phyloP scores from a whole-genome alignment of 148 eudicot genomes.

The Linanthus parryae region DNA sequence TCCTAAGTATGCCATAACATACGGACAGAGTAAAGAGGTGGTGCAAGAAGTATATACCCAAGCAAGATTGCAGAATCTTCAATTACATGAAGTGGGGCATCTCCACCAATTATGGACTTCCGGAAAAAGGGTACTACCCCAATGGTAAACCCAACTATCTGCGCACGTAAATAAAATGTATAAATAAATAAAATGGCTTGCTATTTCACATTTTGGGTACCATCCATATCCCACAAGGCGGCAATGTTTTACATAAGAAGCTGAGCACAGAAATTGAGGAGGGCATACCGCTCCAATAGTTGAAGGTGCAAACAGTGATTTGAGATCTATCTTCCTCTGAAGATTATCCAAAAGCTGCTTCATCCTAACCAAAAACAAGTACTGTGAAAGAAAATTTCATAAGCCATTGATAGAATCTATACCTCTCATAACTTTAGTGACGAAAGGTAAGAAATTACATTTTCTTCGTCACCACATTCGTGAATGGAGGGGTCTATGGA shows the following conservation, averaged over 20 bases:
- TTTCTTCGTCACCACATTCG: not conserved
- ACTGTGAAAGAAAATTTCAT: slow-evolving; percentile 13
- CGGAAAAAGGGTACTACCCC: slow-evolving; percentile 41
- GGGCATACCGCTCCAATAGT: slow-evolving; percentile 2
- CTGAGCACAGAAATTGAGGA: too few relatives aligned
- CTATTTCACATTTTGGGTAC: too few relatives aligned
- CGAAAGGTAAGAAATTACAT: not conserved
- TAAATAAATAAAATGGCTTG: too few relatives aligned
- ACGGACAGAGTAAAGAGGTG: too few relatives aligned
- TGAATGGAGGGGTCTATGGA: too few relatives aligned
- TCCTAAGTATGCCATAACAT: too few relatives aligned
- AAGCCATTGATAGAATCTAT: not conserved
- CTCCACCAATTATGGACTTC: slow-evolving; percentile 32
- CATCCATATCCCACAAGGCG: too few relatives aligned
- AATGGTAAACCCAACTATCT: slow-evolving; percentile 53
- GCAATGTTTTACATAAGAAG: too few relatives aligned
- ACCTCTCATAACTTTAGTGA: not conserved
- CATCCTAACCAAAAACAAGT: slow-evolving; percentile 9
- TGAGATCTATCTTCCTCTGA: slow-evolving; percentile 24
- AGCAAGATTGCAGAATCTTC: slow-evolving; percentile 46
- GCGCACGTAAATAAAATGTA: slow-evolving; percentile 1
- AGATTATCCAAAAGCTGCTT: slow-evolving; percentile 10
- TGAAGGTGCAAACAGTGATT: slow-evolving; percentile 15
- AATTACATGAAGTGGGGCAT: slow-evolving; percentile 57
- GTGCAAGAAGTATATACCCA: slow-evolving; percentile 46